Percentiles rank a stretch among this genome's conserved stretches.
Evolutionary conservation across 495 filamentous ascomycete genomes (phyloP).

Genomic region (Pyrenopolyporus hunteri): DNA sequence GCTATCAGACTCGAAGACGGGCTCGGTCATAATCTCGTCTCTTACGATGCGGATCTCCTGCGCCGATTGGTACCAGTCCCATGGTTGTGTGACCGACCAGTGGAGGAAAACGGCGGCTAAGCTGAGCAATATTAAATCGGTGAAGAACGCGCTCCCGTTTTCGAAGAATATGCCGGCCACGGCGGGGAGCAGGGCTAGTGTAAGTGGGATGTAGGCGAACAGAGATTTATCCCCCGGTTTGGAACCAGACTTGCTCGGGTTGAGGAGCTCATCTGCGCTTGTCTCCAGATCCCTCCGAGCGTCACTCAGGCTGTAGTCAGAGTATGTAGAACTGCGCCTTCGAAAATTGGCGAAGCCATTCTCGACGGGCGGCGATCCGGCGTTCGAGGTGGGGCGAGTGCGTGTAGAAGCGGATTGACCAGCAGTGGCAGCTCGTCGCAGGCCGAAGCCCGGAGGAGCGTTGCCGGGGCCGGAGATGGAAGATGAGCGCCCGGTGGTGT

Average conservation of each 20-base stretch:
- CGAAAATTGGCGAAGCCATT: constrained; percentile 43
- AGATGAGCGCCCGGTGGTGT: constrained; percentile 25
- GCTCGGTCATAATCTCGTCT: constrained; percentile 53
- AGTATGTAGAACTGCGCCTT: constrained; percentile 77
- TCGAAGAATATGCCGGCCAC: constrained; percentile 83
- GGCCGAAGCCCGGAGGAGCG: constrained; percentile 33
- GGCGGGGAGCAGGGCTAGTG: constrained; percentile 83
- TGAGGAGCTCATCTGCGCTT: constrained; percentile 74
- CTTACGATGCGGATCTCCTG: constrained; percentile 62
- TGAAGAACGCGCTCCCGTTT: constrained; percentile 80
- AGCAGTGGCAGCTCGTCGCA: constrained; percentile 46
- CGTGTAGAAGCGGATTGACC: constrained; percentile 40
- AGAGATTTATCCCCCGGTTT: constrained; percentile 36
- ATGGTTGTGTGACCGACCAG: constrained; percentile 90
- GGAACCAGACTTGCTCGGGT: constrained; percentile 59
- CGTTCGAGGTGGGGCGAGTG: constrained; percentile 22
- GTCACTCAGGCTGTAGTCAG: constrained; percentile 71
- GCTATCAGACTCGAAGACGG: constrained; percentile 56
- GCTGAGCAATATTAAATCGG: constrained; percentile 80
- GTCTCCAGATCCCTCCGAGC: constrained; percentile 68
- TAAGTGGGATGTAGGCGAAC: constrained; percentile 80
- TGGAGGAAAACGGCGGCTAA: constrained; percentile 87
- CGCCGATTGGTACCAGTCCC: constrained; percentile 91
- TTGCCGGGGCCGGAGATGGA: constrained; percentile 11
- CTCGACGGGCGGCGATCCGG: constrained; percentile 28